Evolutionary conservation across 2,329 filamentous ascomycete species (phyloP).

Genomic region (Monosporascus sp.): DNA sequence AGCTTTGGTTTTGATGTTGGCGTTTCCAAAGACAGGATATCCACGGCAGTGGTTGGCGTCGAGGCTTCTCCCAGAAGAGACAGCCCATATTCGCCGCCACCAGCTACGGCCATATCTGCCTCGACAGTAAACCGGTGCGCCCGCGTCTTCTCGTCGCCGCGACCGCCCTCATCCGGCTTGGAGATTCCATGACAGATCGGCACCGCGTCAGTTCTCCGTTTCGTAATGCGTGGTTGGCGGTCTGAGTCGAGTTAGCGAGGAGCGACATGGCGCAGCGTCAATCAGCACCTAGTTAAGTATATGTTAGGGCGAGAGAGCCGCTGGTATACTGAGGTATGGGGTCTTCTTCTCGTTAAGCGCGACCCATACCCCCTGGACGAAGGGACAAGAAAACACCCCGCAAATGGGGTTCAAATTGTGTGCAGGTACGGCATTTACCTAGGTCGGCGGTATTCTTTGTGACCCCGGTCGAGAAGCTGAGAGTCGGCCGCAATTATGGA

Average conservation of each 20-base stretch:
- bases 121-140: conserved; percentile 37
- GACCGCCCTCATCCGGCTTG: conserved; percentile 38
- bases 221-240: no score
- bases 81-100: no score
- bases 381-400: conserved; percentile 16
- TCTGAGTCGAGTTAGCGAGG: no score
- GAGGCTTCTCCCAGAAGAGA: conserved; percentile 33
- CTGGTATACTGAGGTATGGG: conserved; percentile 51
- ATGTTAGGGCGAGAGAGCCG: conserved; percentile 3
- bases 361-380: conserved; percentile 51
- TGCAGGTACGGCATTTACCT: neutral
- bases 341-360: conserved; percentile 54
- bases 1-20: no score
- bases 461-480: conserved; percentile 21
- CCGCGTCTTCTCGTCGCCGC: conserved; percentile 45
- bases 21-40: no score
- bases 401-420: no score
- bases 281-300: neutral
- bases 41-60: no score
- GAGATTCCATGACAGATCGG: conserved; percentile 50
- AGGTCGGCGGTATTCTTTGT: conserved; percentile 22
- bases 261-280: neutral
- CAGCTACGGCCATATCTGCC: conserved; percentile 32
- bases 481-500: conserved; percentile 10
- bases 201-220: conserved; percentile 40